Conservation (phyloP, 345 rosid genomes). For the Rhizophora mangle region DNA sequence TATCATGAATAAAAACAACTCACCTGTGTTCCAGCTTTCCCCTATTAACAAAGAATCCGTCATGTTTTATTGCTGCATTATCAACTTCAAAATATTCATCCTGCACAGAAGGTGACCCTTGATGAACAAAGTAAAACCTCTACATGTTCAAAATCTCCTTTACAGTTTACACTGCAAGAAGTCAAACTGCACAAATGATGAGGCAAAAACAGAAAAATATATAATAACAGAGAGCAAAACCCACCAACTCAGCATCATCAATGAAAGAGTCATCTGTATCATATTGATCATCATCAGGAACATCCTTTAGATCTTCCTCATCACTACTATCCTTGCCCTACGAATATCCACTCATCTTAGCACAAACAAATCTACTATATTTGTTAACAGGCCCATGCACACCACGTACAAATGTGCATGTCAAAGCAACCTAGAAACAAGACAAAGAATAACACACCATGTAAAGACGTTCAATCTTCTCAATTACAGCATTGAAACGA, state of each 20-base stretch:
- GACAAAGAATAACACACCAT: slow-evolving; percentile 43
- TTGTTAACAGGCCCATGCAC: neutral
- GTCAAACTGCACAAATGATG: slow-evolving; percentile 1
- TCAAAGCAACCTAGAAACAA: neutral
- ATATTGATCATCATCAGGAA: slow-evolving; percentile 89
- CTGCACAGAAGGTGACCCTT: slow-evolving; percentile 37
- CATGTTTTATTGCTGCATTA: slow-evolving; percentile 79
- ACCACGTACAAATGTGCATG: neutral
- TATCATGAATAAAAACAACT: slow-evolving; percentile 30
- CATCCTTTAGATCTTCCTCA: slow-evolving; percentile 77
- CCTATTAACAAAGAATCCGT: slow-evolving; percentile 88
- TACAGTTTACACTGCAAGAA: neutral
- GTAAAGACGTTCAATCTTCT: slow-evolving; percentile 94
- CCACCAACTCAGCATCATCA: slow-evolving; percentile 90
- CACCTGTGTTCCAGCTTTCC: slow-evolving; percentile 86
- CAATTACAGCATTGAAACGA: slow-evolving; percentile 86
- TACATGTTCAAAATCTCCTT: neutral
- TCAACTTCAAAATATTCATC: slow-evolving; percentile 98
- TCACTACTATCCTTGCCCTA: slow-evolving; percentile 96
- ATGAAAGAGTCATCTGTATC: slow-evolving; percentile 97
- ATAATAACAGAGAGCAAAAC: slow-evolving; percentile 22
- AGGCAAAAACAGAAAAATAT: slow-evolving; percentile 5
- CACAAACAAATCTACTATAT: slow-evolving; percentile 6
- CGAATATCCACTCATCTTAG: slow-evolving; percentile 14
- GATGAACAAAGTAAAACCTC: neutral